Percentiles rank a stretch among this genome's conserved stretches.
Evolutionary conservation across 805 yeast species (phyloP).

Genomic region (Starmerella sirachaensis): DNA sequence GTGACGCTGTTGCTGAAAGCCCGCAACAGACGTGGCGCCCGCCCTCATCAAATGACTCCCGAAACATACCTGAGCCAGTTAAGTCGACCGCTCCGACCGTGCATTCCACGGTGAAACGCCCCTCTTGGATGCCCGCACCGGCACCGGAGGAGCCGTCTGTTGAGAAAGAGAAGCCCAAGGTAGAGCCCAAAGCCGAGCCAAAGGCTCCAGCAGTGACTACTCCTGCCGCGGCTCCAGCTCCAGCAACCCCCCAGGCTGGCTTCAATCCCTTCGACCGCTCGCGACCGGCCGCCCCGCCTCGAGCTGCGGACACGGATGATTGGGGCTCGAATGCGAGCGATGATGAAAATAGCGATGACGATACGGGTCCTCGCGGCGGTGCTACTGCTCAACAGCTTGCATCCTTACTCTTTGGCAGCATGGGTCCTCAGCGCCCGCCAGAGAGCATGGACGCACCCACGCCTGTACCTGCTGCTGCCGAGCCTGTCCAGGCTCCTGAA

Average conservation of each 20-base stretch:
- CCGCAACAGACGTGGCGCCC: slow-evolving; percentile 13
- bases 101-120: slow-evolving; percentile 17
- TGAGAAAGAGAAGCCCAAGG: not conserved
- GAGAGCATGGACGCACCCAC: slow-evolving; percentile 8
- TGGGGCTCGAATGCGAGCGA: slow-evolving; percentile 26
- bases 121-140: slow-evolving; percentile 17
- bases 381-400: slow-evolving; percentile 34
- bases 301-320: slow-evolving; percentile 23
- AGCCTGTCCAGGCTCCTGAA: not conserved
- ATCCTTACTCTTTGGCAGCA: slow-evolving; percentile 33
- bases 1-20: slow-evolving; percentile 16
- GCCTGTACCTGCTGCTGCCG: slow-evolving; percentile 8
- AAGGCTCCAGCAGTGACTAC: slow-evolving; percentile 5
- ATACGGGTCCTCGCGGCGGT: slow-evolving; percentile 24
- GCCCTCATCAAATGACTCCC: not conserved
- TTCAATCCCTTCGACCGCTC: slow-evolving; percentile 17
- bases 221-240: slow-evolving; percentile 5
- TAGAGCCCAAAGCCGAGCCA: not conserved
- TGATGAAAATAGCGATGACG: slow-evolving; percentile 27
- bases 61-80: no score
- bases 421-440: slow-evolving; percentile 28
- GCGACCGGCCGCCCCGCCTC: not conserved
- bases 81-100: slow-evolving; percentile 14
- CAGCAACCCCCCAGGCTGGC: slow-evolving; percentile 9
- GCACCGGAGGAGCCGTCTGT: not conserved